These are phyloP conservation scores for Penicillium digitatum DNA, from an alignment of 2,329 filamentous ascomycete species.

Conservation along the genomic window DNA sequence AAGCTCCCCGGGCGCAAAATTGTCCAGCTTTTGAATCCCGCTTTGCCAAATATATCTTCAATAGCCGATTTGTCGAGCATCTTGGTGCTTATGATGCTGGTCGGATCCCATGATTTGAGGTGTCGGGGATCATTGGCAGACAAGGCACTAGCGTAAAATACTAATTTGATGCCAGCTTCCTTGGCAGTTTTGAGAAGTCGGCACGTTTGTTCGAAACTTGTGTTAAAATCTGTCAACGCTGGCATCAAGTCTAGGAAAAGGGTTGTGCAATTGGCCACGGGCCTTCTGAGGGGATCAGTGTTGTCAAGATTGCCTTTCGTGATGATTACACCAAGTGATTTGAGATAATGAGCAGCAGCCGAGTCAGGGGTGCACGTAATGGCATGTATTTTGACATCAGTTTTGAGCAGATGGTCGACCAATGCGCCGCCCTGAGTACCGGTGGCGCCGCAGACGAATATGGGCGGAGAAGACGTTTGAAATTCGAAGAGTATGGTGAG, in stretches of 20 bases:
- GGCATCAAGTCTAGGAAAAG: conserved; percentile 29
- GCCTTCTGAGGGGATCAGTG: conserved; percentile 24
- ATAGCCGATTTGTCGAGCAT: conserved; percentile 43
- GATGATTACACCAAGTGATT: conserved; percentile 26
- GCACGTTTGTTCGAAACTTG: conserved; percentile 28
- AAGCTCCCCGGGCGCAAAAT: conserved; percentile 52
- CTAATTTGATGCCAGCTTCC: conserved; percentile 29
- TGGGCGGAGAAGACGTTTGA: conserved; percentile 14
- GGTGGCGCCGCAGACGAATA: conserved; percentile 31
- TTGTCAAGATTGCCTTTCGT: conserved; percentile 33
- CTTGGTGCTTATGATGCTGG: conserved; percentile 28
- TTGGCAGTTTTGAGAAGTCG: conserved; percentile 26
- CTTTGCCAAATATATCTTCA: conserved; percentile 39
- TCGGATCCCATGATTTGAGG: conserved; percentile 23
- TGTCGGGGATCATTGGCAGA: conserved; percentile 28
- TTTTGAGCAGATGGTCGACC: conserved; percentile 26
- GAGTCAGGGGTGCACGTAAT: conserved; percentile 27
- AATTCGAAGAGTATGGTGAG: not conserved
- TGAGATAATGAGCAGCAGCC: conserved; percentile 25
- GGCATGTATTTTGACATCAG: conserved; percentile 31
- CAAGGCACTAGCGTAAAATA: conserved; percentile 32
- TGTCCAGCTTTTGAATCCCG: conserved; percentile 46
- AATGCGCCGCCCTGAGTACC: conserved; percentile 33
- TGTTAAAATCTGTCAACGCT: conserved; percentile 4
- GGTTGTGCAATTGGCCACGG: conserved; percentile 28